These are phyloP conservation scores for Bullera alba DNA, from an alignment of 768 basidiomycete species.

Conservation along the genomic window DNA sequence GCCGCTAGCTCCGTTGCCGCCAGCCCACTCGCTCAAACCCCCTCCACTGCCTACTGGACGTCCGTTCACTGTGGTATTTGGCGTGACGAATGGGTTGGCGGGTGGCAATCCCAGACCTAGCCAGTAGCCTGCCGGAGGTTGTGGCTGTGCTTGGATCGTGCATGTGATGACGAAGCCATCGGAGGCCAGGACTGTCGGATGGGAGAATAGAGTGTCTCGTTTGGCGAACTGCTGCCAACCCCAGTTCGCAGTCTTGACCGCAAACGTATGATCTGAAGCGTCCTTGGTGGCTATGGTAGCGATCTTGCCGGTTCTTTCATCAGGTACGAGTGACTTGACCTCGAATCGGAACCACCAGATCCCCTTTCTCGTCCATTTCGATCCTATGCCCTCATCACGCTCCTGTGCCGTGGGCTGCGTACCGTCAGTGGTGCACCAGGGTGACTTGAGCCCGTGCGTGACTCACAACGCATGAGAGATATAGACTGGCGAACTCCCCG, in stretches of 20 bases:
- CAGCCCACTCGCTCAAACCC: slow-evolving; percentile 40
- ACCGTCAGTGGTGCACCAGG: slow-evolving; percentile 1
- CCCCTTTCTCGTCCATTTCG: slow-evolving; percentile 79
- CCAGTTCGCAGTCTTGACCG: slow-evolving; percentile 76
- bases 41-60: slow-evolving; percentile 25
- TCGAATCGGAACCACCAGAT: slow-evolving; percentile 82
- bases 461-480: slow-evolving; percentile 72
- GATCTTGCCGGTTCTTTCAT: slow-evolving; percentile 12
- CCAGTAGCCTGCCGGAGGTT: slow-evolving; percentile 49
- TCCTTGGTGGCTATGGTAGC: slow-evolving; percentile 54
- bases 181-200: slow-evolving; percentile 45
- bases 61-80: slow-evolving; percentile 36
- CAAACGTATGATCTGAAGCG: slow-evolving; percentile 74
- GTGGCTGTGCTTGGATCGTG: slow-evolving; percentile 64
- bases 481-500: slow-evolving; percentile 63
- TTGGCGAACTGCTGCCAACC: slow-evolving; percentile 75
- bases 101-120: slow-evolving; percentile 44
- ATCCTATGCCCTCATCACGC: slow-evolving; percentile 59
- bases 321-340: slow-evolving; percentile 51
- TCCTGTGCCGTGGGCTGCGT: slow-evolving; percentile 68
- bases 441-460: neutral
- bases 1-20: slow-evolving; percentile 29
- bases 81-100: slow-evolving; percentile 48
- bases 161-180: slow-evolving; percentile 73
- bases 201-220: slow-evolving; percentile 62